These are phyloP conservation scores for Podaxis rugospora DNA, from an alignment of 768 basidiomycete genomes.

Conservation along the genomic window DNA sequence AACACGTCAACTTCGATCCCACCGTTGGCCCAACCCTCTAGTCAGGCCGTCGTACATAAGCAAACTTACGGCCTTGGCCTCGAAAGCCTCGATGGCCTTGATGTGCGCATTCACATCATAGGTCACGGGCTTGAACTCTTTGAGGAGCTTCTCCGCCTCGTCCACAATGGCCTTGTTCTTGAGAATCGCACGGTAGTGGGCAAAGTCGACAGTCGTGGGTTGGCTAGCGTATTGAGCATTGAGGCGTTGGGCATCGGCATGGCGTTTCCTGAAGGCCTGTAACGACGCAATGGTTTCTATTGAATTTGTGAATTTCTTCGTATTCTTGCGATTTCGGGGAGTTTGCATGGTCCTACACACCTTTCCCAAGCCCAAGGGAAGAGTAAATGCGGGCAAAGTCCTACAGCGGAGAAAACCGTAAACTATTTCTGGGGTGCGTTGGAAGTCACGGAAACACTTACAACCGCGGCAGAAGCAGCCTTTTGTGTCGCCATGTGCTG, in stretches of 20 bases:
- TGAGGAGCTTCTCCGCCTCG: slow-evolving; percentile 87
- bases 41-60: neutral
- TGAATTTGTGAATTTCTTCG: slow-evolving; percentile 22
- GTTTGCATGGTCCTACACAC: slow-evolving; percentile 35
- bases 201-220: slow-evolving; percentile 83
- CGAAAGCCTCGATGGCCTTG: slow-evolving; percentile 95
- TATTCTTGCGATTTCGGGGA: neutral
- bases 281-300: slow-evolving; percentile 82
- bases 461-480: slow-evolving; percentile 65
- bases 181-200: slow-evolving; percentile 85
- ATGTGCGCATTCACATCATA: slow-evolving; percentile 88
- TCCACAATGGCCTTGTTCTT: slow-evolving; percentile 92
- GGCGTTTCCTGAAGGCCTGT: slow-evolving; percentile 95
- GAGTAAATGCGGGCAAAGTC: slow-evolving; percentile 83
- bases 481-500: slow-evolving; percentile 59
- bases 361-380: slow-evolving; percentile 82
- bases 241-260: slow-evolving; percentile 81
- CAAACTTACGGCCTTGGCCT: slow-evolving; percentile 80
- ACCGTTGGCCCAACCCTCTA: neutral
- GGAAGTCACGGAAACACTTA: slow-evolving; percentile 26
- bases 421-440: slow-evolving; percentile 20
- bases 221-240: slow-evolving; percentile 57
- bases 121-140: slow-evolving; percentile 88
- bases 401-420: slow-evolving; percentile 33
- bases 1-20: neutral